Evolutionary conservation across 192 early-diverging fungal species (phyloP).

Genomic region (Backusella liffmaniae): DNA sequence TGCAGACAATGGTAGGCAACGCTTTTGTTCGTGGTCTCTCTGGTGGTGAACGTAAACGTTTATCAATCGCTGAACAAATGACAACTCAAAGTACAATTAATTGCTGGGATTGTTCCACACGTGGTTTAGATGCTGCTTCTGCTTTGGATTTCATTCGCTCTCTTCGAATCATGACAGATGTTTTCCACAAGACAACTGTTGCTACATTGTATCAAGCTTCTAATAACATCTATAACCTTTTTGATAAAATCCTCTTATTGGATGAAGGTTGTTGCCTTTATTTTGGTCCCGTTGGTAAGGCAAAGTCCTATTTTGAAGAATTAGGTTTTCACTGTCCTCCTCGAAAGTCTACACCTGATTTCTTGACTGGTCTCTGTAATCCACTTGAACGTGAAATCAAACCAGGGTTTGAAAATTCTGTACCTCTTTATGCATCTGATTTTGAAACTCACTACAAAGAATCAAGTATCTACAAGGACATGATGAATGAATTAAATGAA

Average conservation of each 20-base stretch:
- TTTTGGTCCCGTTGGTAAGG: slow-evolving; percentile 61
- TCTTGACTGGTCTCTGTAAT: slow-evolving; percentile 69
- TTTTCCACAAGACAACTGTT: slow-evolving; percentile 60
- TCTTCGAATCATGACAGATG: slow-evolving; percentile 70
- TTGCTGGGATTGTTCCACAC: slow-evolving; percentile 64
- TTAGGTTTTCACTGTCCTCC: slow-evolving; percentile 62
- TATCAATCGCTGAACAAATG: slow-evolving; percentile 77
- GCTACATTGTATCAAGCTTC: slow-evolving; percentile 67
- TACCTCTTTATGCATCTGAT: slow-evolving; percentile 57
- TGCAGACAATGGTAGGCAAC: slow-evolving; percentile 71
- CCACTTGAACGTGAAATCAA: slow-evolving; percentile 49
- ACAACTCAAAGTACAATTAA: slow-evolving; percentile 59
- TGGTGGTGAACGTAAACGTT: slow-evolving; percentile 77
- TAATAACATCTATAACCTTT: slow-evolving; percentile 74
- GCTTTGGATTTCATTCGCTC: slow-evolving; percentile 78
- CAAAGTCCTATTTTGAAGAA: slow-evolving; percentile 60
- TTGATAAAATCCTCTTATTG: slow-evolving; percentile 67
- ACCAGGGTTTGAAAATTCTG: slow-evolving; percentile 52
- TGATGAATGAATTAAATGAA: slow-evolving; percentile 39
- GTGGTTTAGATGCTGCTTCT: slow-evolving; percentile 78
- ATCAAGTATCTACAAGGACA: slow-evolving; percentile 40
- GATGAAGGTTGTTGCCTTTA: slow-evolving; percentile 68
- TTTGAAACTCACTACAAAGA: slow-evolving; percentile 57
- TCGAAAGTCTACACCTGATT: slow-evolving; percentile 71
- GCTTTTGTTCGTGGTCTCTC: slow-evolving; percentile 75